A percentile compares a stretch with the other conserved stretches of the same genome.
phyloP scores from a whole-genome alignment of 129 eudicot species.

The Pittosporum tobira region DNA sequence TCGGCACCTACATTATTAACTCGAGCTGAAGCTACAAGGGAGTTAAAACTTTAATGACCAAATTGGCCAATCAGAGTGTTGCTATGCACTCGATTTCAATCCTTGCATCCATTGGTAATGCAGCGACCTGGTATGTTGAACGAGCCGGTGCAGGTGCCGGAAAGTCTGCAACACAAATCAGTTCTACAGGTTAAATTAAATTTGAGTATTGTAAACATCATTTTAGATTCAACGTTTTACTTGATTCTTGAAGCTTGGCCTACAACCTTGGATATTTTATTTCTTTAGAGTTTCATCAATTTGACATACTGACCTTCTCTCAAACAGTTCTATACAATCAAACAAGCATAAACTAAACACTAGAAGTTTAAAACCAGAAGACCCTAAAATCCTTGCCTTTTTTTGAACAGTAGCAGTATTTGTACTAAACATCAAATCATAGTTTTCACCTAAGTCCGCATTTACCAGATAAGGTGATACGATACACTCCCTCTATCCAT shows the following conservation, averaged over 20 bases:
- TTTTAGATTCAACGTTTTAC: neutral
- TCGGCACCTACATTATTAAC: constrained; percentile 13
- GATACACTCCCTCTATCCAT: too few species aligned
- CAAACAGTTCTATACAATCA: too few species aligned
- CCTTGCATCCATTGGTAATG: constrained; percentile 79
- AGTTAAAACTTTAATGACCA: constrained; percentile 1
- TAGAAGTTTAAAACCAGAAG: too few species aligned
- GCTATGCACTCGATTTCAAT: constrained; percentile 94
- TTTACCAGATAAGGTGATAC: too few species aligned
- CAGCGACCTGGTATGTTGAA: constrained; percentile 92
- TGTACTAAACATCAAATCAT: neutral
- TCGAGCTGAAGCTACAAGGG: neutral
- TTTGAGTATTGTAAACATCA: neutral
- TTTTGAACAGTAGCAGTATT: too few species aligned
- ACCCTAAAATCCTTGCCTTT: too few species aligned
- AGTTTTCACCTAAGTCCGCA: neutral
- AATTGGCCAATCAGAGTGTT: constrained; percentile 25
- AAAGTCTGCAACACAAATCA: constrained; percentile 46
- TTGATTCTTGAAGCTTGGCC: neutral
- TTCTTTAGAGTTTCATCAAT: too few species aligned
- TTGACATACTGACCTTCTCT: too few species aligned
- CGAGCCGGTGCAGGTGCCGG: constrained; percentile 91
- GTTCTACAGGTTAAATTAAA: neutral
- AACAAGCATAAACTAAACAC: too few species aligned
- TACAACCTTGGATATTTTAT: too few species aligned